phyloP scores from a whole-genome alignment of 495 filamentous ascomycete species.

The Apiosordaria backusii region DNA sequence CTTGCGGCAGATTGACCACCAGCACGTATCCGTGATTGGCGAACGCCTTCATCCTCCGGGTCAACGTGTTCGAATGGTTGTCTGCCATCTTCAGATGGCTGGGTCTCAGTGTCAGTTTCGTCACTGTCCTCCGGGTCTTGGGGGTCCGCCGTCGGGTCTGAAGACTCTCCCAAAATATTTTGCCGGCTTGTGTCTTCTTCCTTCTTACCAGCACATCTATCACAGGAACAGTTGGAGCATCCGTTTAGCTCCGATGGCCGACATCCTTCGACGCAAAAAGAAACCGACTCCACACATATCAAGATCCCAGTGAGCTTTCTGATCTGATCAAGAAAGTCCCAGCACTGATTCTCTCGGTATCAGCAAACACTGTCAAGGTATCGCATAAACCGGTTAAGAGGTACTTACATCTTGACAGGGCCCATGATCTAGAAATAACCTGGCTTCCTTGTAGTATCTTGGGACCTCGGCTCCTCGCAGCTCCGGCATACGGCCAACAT shows the following conservation, averaged over 20 bases:
- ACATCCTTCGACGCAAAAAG: neutral
- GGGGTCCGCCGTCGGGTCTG: neutral
- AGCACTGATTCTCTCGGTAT: slow-evolving; percentile 8
- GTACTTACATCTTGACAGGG: slow-evolving; percentile 16
- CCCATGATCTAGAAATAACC: slow-evolving; percentile 7
- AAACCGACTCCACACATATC: slow-evolving; percentile 4
- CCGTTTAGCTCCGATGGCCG: neutral
- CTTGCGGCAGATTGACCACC: too few species aligned
- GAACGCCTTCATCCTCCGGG: neutral
- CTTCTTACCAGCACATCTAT: neutral
- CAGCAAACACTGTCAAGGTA: neutral
- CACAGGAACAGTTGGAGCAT: slow-evolving; percentile 8
- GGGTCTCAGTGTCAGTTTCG: neutral
- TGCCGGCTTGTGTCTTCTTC: neutral
- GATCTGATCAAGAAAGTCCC: slow-evolving; percentile 1
- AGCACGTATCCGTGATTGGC: neutral
- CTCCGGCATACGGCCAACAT: slow-evolving; percentile 2
- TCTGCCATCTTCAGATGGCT: neutral
- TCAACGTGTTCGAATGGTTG: neutral
- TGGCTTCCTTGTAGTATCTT: neutral
- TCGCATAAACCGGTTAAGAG: too few species aligned
- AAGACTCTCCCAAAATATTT: neutral
- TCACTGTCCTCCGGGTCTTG: neutral
- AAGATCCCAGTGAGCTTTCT: slow-evolving; percentile 6
- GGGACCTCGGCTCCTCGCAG: slow-evolving; percentile 1